phyloP scores from a whole-genome alignment of 1,139 yeast species.

The Suhomyces wounanorum region DNA sequence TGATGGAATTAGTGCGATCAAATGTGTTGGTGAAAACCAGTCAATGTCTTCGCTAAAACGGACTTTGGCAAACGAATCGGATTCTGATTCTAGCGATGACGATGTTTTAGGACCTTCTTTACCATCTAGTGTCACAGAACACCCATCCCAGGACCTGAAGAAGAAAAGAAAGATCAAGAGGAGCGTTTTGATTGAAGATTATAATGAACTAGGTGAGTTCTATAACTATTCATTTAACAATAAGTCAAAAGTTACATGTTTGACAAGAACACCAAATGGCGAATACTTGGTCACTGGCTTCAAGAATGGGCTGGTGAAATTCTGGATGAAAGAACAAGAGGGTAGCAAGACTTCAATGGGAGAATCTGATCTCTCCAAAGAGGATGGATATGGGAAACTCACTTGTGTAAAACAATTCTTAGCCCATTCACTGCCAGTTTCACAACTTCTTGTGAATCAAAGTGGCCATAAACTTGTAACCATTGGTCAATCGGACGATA shows the following conservation, averaged over 20 bases:
- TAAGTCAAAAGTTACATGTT: constrained; percentile 13
- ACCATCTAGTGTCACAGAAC: not conserved
- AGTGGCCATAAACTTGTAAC: constrained; percentile 31
- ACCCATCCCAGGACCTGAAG: not conserved
- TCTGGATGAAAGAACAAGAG: constrained; percentile 33
- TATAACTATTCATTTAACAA: constrained; percentile 16
- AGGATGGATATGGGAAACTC: constrained; percentile 23
- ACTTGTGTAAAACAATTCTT: constrained; percentile 39
- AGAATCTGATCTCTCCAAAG: constrained; percentile 4
- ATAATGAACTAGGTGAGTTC: constrained; percentile 2
- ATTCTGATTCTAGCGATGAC: constrained; percentile 5
- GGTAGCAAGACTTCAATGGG: constrained; percentile 2
- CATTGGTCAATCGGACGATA: constrained; percentile 28
- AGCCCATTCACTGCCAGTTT: constrained; percentile 28
- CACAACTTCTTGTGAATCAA: constrained; percentile 16
- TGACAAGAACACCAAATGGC: constrained; percentile 15
- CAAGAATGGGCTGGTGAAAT: constrained; percentile 42
- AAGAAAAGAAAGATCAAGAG: not conserved
- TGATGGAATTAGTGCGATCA: not conserved
- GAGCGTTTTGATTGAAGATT: constrained; percentile 4
- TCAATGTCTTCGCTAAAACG: constrained; percentile 3
- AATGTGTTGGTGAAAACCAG: not conserved
- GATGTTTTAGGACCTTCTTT: constrained; percentile 13
- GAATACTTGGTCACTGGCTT: constrained; percentile 35
- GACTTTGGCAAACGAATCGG: not conserved